Conservation (phyloP, 208 protist genomes). For the Trypanosoma brucei region DNA sequence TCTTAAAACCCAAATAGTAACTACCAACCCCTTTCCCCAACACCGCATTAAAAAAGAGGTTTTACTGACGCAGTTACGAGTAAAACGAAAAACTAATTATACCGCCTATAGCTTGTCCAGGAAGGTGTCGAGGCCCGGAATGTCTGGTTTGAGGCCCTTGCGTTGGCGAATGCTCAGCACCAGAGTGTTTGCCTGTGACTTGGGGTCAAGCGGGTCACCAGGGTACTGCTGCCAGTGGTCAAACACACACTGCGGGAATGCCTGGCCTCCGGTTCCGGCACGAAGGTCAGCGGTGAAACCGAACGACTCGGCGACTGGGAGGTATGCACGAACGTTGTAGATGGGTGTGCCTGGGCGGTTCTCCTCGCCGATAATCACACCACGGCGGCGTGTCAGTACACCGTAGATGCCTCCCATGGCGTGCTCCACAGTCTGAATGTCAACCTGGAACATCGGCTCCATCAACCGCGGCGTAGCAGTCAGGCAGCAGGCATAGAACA, state of each 20-base stretch:
- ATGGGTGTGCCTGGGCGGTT: conserved; percentile 95
- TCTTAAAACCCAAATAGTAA: too few species aligned
- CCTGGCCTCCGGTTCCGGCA: conserved; percentile 92
- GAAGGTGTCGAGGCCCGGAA: conserved; percentile 92
- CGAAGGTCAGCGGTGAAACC: conserved; percentile 95
- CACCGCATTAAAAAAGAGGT: too few species aligned
- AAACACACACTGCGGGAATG: conserved; percentile 97
- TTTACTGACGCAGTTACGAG: too few species aligned
- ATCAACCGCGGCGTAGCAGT: conserved; percentile 92
- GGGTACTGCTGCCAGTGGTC: conserved; percentile 96
- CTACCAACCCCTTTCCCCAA: too few species aligned
- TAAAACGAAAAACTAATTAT: too few species aligned
- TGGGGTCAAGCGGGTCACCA: conserved; percentile 81
- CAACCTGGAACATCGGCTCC: conserved; percentile 97
- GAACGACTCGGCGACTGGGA: conserved; percentile 99
- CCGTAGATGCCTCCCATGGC: conserved; percentile 96
- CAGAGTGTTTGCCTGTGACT: conserved; percentile 63
- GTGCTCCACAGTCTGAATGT: conserved; percentile 95
- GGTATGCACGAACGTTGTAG: conserved; percentile 96
- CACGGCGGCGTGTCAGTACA: conserved; percentile 94
- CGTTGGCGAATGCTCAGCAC: conserved; percentile 89
- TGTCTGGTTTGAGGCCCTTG: conserved; percentile 95
- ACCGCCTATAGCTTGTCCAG: conserved; percentile 92
- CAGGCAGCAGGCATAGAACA: conserved; percentile 93
- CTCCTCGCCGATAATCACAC: conserved; percentile 95